phyloP scores from a whole-genome alignment of 768 basidiomycete genomes.

The Coprinopsis sp. region DNA sequence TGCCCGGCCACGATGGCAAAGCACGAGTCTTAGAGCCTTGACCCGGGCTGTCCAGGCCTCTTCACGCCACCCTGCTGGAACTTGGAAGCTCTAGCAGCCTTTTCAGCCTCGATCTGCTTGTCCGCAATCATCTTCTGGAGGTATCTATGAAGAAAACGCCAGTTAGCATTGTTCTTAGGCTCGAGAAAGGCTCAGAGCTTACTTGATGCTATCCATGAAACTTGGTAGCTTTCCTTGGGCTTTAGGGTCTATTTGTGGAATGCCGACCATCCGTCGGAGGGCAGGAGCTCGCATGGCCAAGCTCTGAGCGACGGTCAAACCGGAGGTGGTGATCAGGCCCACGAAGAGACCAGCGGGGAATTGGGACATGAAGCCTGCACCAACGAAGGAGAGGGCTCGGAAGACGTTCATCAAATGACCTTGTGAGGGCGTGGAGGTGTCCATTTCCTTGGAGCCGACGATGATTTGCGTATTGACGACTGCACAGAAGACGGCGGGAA shows the following conservation, averaged over 20 bases:
- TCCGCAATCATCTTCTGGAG: background rate
- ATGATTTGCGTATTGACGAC: conserved; percentile 66
- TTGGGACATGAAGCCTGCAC: conserved; percentile 40
- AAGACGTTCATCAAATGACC: conserved; percentile 68
- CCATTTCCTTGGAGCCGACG: conserved; percentile 54
- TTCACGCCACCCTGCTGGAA: no score
- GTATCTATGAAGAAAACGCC: background rate
- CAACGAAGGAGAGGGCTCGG: conserved; percentile 50
- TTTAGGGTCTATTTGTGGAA: conserved; percentile 31
- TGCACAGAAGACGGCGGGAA: conserved; percentile 58
- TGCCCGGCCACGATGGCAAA: no score
- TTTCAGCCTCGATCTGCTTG: background rate
- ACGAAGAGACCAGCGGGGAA: conserved; percentile 59
- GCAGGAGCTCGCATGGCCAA: conserved; percentile 38
- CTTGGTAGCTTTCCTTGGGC: conserved; percentile 29
- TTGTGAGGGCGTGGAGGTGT: conserved; percentile 53
- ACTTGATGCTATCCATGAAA: conserved; percentile 13
- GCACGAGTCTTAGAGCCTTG: no score
- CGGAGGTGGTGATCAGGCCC: conserved; percentile 35
- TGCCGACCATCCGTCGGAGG: conserved; percentile 35
- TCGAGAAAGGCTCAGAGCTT: background rate
- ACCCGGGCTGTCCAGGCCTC: no score
- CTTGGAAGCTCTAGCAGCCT: no score
- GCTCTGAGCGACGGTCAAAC: conserved; percentile 48
- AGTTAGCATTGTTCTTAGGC: background rate